phyloP scores from a whole-genome alignment of 495 filamentous ascomycete species.

The Pseudevernia furfuracea region DNA sequence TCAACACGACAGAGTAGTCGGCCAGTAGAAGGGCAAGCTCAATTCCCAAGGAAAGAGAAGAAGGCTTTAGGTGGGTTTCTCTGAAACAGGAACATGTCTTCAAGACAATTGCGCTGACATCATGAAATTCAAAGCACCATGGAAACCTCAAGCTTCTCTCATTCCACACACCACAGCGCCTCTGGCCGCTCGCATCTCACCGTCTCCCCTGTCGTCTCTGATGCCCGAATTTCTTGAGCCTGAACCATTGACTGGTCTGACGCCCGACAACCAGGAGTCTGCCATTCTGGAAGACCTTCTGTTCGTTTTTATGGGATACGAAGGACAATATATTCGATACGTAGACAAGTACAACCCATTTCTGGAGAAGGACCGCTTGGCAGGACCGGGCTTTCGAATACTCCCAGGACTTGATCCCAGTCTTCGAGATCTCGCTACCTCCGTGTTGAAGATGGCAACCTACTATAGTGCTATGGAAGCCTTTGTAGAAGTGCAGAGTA shows the following conservation, averaged over 20 bases:
- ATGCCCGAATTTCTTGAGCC: constrained; percentile 68
- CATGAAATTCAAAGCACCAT: constrained; percentile 44
- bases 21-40: constrained; percentile 9
- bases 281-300: constrained; percentile 83
- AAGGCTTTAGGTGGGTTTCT: constrained; percentile 32
- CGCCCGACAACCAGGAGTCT: constrained; percentile 72
- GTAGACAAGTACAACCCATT: constrained; percentile 69
- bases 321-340: constrained; percentile 93
- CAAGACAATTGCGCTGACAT: constrained; percentile 23
- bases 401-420: constrained; percentile 82
- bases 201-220: constrained; percentile 67
- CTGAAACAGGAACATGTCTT: constrained; percentile 5
- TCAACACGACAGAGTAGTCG: constrained; percentile 29
- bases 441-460: constrained; percentile 92
- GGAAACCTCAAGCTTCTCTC: constrained; percentile 77
- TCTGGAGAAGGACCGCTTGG: constrained; percentile 75
- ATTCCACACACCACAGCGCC: constrained; percentile 83
- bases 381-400: constrained; percentile 73
- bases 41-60: constrained; percentile 34
- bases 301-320: constrained; percentile 97
- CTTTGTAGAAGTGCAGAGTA: constrained; percentile 87
- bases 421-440: constrained; percentile 73
- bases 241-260: constrained; percentile 59
- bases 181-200: constrained; percentile 75
- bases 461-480: constrained; percentile 85